These are phyloP conservation scores for Smithsoniella earleae DNA, from an alignment of 163 green algal genomes.

Conservation along the genomic window DNA sequence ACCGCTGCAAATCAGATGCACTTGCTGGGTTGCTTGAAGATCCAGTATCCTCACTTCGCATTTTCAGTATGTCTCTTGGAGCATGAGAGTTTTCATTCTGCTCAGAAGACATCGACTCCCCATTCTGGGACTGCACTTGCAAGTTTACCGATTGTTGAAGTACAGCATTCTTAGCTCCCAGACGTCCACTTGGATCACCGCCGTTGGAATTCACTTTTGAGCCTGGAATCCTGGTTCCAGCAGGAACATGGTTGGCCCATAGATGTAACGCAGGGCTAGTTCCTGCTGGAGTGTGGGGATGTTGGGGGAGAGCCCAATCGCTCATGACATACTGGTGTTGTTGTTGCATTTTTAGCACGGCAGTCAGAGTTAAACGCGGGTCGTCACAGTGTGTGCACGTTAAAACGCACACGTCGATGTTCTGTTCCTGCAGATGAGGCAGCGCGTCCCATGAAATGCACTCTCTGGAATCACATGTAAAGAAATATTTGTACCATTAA, in stretches of 20 bases:
- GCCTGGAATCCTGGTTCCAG: background rate
- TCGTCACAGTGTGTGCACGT: too few species aligned
- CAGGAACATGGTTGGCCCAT: background rate
- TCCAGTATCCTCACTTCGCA: too few species aligned
- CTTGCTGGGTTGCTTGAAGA: background rate
- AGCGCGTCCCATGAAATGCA: too few species aligned
- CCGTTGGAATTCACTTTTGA: background rate
- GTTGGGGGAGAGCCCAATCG: background rate
- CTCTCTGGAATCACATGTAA: too few species aligned
- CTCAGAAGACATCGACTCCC: background rate
- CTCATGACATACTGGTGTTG: slow-evolving; percentile 21
- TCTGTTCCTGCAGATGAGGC: too few species aligned
- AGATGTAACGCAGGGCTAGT: slow-evolving; percentile 19
- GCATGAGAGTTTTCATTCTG: background rate
- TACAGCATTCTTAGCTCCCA: background rate
- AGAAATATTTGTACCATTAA: too few species aligned
- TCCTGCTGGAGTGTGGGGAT: background rate
- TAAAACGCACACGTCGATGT: too few species aligned
- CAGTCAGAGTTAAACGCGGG: too few species aligned
- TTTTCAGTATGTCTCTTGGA: too few species aligned
- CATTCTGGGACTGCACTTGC: slow-evolving; percentile 6
- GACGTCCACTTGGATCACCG: background rate
- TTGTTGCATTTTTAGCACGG: too few species aligned
- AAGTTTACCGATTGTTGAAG: slow-evolving; percentile 10
- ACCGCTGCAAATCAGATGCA: background rate